Evolutionary conservation across 176 grass and related monocot genomes (phyloP), one percentile per base, ranked within the genome.

Genomic region (Pontederia paniculata): DNA sequence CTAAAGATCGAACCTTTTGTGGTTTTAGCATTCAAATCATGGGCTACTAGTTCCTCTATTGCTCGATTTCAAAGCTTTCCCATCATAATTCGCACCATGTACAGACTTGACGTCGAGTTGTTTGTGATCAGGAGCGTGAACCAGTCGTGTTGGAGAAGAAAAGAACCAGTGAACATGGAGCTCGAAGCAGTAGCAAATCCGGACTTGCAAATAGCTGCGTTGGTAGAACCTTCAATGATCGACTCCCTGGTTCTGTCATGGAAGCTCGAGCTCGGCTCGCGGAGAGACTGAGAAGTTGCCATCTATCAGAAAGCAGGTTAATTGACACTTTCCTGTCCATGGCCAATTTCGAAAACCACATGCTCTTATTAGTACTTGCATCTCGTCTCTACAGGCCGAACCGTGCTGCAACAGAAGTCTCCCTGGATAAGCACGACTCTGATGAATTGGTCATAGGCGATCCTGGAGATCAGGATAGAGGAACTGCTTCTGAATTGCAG

Each of bases 161-260:
- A 53, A 20, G 51, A n/a, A 21, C 51, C 2, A 53, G 51, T 21
- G 51, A 21, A 21, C 10, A 19, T 53, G 61, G 5, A 23, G 61
- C 12, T 17, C 19, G 61, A 14, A 64, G 10, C 14, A 50, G 61
- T 13, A 64, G 45, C 43, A 64, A 21, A 16, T 19, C 9, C 12
- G 12, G 21, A 21, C 13, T 23, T 42, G 56, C 28, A 17, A 17
- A 23, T 2, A 0, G 8, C 9, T 2, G 45, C n/a, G 45, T 49
- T 64, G 21, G 23, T 49, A 8, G 25, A 21, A 23, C 46, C 1
- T 50, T 17, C 16, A 14, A 48, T 31, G 61, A 50, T 64, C 45
- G 18, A 21, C 61, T 64, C n/a, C 61, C 61, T 64, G 19, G 14
- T 28, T 15, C 61, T 49, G 61, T 64, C 2, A 21, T 50, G 9